Base-by-base conservation (phyloP, 768 basidiomycete species). In the Panellus pusillus region DNA sequence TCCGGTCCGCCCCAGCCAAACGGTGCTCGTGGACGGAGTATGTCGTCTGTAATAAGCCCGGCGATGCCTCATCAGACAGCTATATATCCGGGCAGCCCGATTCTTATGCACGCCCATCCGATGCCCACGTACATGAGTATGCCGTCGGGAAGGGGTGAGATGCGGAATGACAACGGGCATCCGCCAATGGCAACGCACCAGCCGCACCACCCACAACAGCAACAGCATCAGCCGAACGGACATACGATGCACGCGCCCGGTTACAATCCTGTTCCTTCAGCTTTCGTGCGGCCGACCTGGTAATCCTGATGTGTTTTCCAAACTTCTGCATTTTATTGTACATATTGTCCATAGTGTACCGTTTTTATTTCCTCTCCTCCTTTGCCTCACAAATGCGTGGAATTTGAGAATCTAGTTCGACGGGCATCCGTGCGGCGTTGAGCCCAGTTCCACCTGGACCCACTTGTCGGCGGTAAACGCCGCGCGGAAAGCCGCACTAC, bases 31-130 rank as follows among this genome's bases (percentile, higher is more conserved):
- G 78, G 78, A 18, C 82, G 81, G 20, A 76, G 72, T 47, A 71
- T 87, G 70, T 68, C 80, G 69, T 69, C 80, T 13, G 70, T 87
- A 67, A 80, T 90, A 70, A 90, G 87, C 65, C 89, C 89, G n/a
- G 80, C 79, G n/a, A 76, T 88, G 72, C 70, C 78, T 47, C 67
- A 67, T 40, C 69, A 64, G 46, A 60, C 64, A 36, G 64, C 62
- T 14, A 83, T 89, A 79, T 90, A 89, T 66, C 77, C 75, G 6
- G 70, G 78, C 35, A 89, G 87, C 63, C 88, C 89, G 11, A 82
- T 84, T 15, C 66, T 91, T 66, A 80, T 91, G 74, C 87, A 82
- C 76, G 73, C 85, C 6, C 75, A 74, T 29, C 73, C 75, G 47
- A 74, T 78, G 66, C 69, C 64, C 58, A 75, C 74, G 17, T 78